Evolutionary conservation across 768 basidiomycete genomes (phyloP).

Genomic region (Pulveroboletus sp.): DNA sequence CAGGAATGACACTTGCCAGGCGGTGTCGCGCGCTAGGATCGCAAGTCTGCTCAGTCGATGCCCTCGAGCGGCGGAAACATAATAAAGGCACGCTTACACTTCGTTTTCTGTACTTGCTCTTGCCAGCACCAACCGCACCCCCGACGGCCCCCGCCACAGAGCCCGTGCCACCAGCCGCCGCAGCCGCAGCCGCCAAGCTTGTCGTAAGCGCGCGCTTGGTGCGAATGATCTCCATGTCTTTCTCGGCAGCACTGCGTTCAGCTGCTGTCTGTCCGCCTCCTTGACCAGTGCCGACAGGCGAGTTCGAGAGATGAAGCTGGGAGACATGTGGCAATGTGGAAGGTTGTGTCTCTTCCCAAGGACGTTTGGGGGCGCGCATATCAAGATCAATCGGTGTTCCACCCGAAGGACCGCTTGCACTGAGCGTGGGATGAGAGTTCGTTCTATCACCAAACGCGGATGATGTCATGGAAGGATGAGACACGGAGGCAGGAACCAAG

Average conservation of each 20-base stretch:
- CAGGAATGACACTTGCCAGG: conserved; percentile 87
- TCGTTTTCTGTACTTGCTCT: conserved; percentile 80
- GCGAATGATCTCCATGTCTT: conserved; percentile 82
- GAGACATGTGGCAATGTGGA: conserved; percentile 21
- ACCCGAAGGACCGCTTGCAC: conserved; percentile 18
- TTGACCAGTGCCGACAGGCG: conserved; percentile 8
- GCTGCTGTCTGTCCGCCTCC: conserved; percentile 30
- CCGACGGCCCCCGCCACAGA: conserved; percentile 29
- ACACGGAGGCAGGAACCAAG: conserved; percentile 2
- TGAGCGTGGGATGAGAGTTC: conserved; percentile 30
- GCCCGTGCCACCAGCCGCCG: conserved; percentile 32
- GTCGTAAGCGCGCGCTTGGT: conserved; percentile 72
- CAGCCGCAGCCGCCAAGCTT: conserved; percentile 48
- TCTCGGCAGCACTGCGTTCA: conserved; percentile 63
- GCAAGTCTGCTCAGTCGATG: conserved; percentile 20
- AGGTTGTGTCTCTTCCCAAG: conserved; percentile 61
- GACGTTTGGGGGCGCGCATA: conserved; percentile 62
- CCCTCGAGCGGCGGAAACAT: background rate
- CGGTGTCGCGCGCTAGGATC: conserved; percentile 70
- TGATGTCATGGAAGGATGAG: conserved; percentile 18
- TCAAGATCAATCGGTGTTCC: conserved; percentile 25
- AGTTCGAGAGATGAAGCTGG: conserved; percentile 22
- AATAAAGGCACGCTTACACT: conserved; percentile 53
- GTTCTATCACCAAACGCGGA: conserved; percentile 19
- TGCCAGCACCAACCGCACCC: conserved; percentile 30